Percentiles rank a stretch among this genome's conserved stretches.
Conservation (phyloP, 1,284 basidiomycete species). For the Thecaphora frezii region DNA sequence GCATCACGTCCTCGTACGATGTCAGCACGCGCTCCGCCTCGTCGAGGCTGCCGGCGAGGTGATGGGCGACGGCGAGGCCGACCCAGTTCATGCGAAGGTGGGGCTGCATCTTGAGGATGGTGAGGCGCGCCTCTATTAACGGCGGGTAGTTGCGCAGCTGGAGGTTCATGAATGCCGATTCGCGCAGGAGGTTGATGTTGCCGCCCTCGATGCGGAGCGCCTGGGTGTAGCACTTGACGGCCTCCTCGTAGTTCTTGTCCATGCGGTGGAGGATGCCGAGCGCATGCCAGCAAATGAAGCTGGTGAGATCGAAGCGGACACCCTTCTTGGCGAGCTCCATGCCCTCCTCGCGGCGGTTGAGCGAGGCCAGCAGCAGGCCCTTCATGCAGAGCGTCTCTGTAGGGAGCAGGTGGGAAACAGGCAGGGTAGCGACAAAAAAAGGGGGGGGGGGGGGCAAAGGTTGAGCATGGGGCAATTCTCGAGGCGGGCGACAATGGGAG, state of each 20-base stretch:
- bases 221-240: conserved; percentile 77
- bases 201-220: conserved; percentile 86
- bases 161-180: conserved; percentile 84
- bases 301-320: conserved; percentile 79
- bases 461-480: not conserved
- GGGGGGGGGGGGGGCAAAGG: not conserved
- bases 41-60: conserved; percentile 74
- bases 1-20: conserved; percentile 61
- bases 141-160: conserved; percentile 82
- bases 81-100: conserved; percentile 87
- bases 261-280: conserved; percentile 69
- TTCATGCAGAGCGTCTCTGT: conserved; percentile 56
- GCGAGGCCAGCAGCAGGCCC: conserved; percentile 51
- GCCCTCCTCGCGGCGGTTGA: conserved; percentile 64
- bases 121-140: conserved; percentile 80
- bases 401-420: not conserved
- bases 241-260: conserved; percentile 84
- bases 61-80: conserved; percentile 82
- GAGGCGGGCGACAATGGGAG: not conserved
- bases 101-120: conserved; percentile 78
- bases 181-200: conserved; percentile 89
- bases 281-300: conserved; percentile 98
- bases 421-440: not conserved
- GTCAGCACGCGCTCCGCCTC: conserved; percentile 77
- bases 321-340: conserved; percentile 81